Evolutionary conservation across 495 filamentous ascomycete genomes (phyloP).

Genomic region (Podospora pseudopauciseta): DNA sequence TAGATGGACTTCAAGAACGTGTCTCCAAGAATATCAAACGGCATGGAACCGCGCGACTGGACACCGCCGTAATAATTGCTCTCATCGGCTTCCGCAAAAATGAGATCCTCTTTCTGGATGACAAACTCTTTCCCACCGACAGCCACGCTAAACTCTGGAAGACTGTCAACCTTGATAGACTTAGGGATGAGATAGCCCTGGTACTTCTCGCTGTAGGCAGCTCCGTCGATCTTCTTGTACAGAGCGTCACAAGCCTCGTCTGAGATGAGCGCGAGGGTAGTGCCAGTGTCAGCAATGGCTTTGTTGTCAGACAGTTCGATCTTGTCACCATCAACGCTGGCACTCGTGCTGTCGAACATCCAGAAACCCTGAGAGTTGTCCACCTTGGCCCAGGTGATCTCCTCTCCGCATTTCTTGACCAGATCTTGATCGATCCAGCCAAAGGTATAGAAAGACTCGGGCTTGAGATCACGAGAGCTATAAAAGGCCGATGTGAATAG

Average conservation of each 20-base stretch:
- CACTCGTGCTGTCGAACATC: conserved; percentile 61
- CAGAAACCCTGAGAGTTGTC: conserved; percentile 72
- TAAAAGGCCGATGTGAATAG: conserved; percentile 76
- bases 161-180: conserved; percentile 49
- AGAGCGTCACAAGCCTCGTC: conserved; percentile 63
- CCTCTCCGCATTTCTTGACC: conserved; percentile 51
- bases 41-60: conserved; percentile 62
- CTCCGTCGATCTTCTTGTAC: conserved; percentile 67
- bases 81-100: conserved; percentile 58
- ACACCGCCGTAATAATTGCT: conserved; percentile 67
- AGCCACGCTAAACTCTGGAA: conserved; percentile 67
- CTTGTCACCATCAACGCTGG: conserved; percentile 57
- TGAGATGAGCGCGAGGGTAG: conserved; percentile 66
- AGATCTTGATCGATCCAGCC: conserved; percentile 69
- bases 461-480: conserved; percentile 56
- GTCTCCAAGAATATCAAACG: conserved; percentile 72
- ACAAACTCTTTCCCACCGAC: conserved; percentile 63
- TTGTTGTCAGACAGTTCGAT: conserved; percentile 59
- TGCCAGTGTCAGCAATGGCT: conserved; percentile 80
- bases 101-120: conserved; percentile 69
- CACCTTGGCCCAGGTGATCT: conserved; percentile 60
- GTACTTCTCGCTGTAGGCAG: conserved; percentile 56
- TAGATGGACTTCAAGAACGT: conserved; percentile 74
- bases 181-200: conserved; percentile 69
- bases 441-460: conserved; percentile 73